Conservation (phyloP, 2,329 filamentous ascomycete genomes). For the Apiospora saccharicola region DNA sequence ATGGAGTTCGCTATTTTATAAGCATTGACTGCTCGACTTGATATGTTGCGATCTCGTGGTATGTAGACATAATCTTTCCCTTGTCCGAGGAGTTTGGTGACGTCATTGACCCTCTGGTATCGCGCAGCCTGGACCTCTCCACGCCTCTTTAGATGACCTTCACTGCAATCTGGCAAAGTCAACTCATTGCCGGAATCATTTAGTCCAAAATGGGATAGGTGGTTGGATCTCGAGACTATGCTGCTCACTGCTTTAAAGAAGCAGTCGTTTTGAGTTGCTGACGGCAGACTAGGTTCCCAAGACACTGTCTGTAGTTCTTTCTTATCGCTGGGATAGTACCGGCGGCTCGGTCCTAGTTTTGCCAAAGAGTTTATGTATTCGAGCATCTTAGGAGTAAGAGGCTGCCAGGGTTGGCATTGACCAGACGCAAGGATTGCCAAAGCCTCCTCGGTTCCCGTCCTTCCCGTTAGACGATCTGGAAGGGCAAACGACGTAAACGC, state of each 20-base stretch:
- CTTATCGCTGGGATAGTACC: slow-evolving; percentile 47
- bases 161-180: too few species aligned
- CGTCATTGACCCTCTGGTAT: not conserved
- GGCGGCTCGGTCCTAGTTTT: slow-evolving; percentile 42
- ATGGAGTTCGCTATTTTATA: slow-evolving; percentile 28
- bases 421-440: slow-evolving; percentile 58
- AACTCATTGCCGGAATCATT: too few species aligned
- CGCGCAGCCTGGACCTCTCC: not conserved
- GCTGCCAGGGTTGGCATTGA: slow-evolving; percentile 57
- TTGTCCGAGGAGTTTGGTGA: not conserved
- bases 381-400: too few species aligned
- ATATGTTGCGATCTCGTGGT: not conserved
- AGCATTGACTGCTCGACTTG: not conserved
- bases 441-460: slow-evolving; percentile 69
- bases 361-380: too few species aligned
- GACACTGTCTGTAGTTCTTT: slow-evolving; percentile 44
- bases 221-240: slow-evolving; percentile 42
- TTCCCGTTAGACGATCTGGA: slow-evolving; percentile 62
- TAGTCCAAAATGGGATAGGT: slow-evolving; percentile 35
- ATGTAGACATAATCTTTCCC: not conserved
- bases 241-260: slow-evolving; percentile 39
- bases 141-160: not conserved
- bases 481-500: slow-evolving; percentile 66
- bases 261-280: slow-evolving; percentile 49
- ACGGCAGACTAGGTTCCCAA: slow-evolving; percentile 46